Base-by-base conservation (phyloP, 495 filamentous ascomycete genomes). In the Aspergillus sclerotiicarbonarius region DNA sequence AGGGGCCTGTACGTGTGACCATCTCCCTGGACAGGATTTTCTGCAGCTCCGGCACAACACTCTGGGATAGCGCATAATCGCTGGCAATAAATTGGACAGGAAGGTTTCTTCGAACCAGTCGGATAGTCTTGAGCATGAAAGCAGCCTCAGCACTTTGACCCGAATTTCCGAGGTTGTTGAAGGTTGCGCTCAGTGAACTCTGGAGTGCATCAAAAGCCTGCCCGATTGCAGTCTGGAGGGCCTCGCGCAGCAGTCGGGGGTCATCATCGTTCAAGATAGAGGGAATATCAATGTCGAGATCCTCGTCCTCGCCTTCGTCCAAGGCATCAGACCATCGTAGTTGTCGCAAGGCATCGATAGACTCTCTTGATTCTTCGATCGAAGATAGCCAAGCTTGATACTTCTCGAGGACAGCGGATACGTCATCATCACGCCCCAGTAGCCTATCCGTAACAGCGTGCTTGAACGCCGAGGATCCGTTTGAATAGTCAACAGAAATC, bases 261-360 rank as follows among this genome's bases (percentile, higher is more conserved):
- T 98, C 94, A 29, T 92, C 83, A 32, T 84, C 80, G 65, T 84
- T 88, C 31, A 96, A 76, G 12, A 85, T 71, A 4, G 76, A 75
- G 30, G 88, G 81, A 35, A 86, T 74, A 20, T 82, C 80, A 13
- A 71, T 62, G 57, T 92, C 85, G 33, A 87, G 80, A 1, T 87
- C 83, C 35, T 87, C 83, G 44, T 92, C 87, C 41, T 92, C 90
- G 50, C 87, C 85, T 25, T 84, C 82, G 31, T 94, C 87, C 13
- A 90, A 71, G 32, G 91, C 83, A 56, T 92, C 88, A 20, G 88
- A 85, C 88, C 91, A 96, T 54, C 82, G 82, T 31, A 83, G 80
- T 10, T 82, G 80, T 56, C 78, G 84, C 44, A 97, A 76, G 19
- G 83, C 81, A 29, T 87, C 82, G 30, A 95, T 83, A 12, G 86